Evolutionary conservation across 495 filamentous ascomycete genomes (phyloP).

Genomic region (Neurospora africana): DNA sequence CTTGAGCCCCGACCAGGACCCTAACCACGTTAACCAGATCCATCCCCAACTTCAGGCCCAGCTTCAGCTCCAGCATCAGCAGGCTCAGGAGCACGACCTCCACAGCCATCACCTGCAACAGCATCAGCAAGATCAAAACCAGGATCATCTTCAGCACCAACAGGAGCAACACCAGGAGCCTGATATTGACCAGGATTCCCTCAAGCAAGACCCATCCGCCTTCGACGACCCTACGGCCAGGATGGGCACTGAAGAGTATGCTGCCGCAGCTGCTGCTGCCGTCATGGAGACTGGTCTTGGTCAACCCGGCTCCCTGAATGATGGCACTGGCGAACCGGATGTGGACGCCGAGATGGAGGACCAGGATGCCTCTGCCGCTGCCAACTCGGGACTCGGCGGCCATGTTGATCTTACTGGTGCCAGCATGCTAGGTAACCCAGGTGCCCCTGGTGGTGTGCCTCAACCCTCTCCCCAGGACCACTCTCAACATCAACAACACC

Average conservation of each 20-base stretch:
- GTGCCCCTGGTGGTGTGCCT: slow-evolving; percentile 1
- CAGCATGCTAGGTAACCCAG: slow-evolving; percentile 20
- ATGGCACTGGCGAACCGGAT: slow-evolving; percentile 22
- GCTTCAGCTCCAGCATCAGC: slow-evolving; percentile 15
- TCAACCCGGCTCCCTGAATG: slow-evolving; percentile 1
- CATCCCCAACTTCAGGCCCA: slow-evolving; percentile 5
- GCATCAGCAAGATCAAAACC: neutral
- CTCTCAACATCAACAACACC: slow-evolving; percentile 10
- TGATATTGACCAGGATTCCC: slow-evolving; percentile 46
- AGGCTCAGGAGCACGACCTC: slow-evolving; percentile 22
- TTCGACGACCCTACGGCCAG: slow-evolving; percentile 28
- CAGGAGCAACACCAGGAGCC: slow-evolving; percentile 3
- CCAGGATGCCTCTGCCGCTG: slow-evolving; percentile 10
- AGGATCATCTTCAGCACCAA: slow-evolving; percentile 1
- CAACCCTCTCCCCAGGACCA: slow-evolving; percentile 14
- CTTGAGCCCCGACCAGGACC: neutral
- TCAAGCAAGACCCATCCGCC: slow-evolving; percentile 47
- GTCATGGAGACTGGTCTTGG: slow-evolving; percentile 22
- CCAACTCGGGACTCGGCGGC: slow-evolving; percentile 11
- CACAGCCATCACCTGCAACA: neutral
- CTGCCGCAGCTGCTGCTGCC: slow-evolving; percentile 29
- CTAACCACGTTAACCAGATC: slow-evolving; percentile 4
- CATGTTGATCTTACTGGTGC: slow-evolving; percentile 24
- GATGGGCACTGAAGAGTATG: slow-evolving; percentile 32
- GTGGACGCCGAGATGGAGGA: slow-evolving; percentile 23